Base-by-base conservation (phyloP, 257 asterid species). In the Nicotiana otophora region DNA sequence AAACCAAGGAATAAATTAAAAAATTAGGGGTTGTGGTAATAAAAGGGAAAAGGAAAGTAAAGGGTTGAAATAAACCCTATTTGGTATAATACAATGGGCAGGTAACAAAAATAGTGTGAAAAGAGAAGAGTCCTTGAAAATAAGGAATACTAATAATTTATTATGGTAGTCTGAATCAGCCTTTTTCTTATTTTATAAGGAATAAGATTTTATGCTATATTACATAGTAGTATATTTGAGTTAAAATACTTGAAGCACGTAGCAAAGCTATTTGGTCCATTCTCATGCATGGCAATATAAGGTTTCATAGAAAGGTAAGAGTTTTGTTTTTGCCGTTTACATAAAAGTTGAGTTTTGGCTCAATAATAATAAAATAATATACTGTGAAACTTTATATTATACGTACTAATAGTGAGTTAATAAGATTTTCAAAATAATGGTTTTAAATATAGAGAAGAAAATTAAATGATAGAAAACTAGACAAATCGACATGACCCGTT, bases 1-100 rank as follows among this genome's bases (percentile, higher is more conserved):
- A 77, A 79, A 70, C 69, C 83, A 69, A n/a, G n/a, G 78, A 26
- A 36, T 11, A 20, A 80, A 84, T 20, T 23, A 30, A 10, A 10
- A 34, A 17, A 46, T 70, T 70, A 7, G 17, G 48, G 46, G 51
- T 63, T 23, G 15, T 14, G 7, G 57, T 3, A 31, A 31, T 66
- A 12, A 36, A 66, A 15, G 75, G 19, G 42, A 66, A 30, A 36
- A 16, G 17, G 15, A 33, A 67, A 4, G 1, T 8, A 6, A 5
- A 9, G 4, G 12, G 12, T 7, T n/a, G 33, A 34, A 34, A 70
- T 39, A 23, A 89, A 84, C 10, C 62, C 20, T 55, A 55, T 55
- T 55, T 57, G 17, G 26, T 57, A 14, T n/a, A 58, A n/a, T 19
- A 2, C 30, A 58, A n/a, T n/a, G 30, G 30, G 28, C 14, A 60